Evolutionary conservation across 495 filamentous ascomycete genomes (phyloP), one percentile per base, ranked within the genome.

Genomic region (Penicillium malachiteum): DNA sequence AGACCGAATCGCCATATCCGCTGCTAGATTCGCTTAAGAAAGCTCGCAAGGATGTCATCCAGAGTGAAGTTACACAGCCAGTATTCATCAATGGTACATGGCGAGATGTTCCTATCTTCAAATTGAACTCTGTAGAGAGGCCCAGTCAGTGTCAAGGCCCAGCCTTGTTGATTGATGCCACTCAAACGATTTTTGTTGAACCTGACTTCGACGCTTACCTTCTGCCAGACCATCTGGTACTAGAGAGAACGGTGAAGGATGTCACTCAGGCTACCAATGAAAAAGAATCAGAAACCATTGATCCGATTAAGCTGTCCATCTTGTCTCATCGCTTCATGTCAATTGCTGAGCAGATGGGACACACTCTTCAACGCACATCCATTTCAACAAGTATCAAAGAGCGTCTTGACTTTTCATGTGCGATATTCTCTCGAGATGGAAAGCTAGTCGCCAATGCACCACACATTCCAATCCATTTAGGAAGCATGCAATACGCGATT

Each of bases 401-500:
- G 58, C 56, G 72, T 21, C 62, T 75, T 7, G 71, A 74, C 54
- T 75, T 71, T 41, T 61, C 56, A 8, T 75, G 72, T 60, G 69
- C 72, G 1, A 49, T 75, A 13, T 75, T 75, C 41, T 54, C 58
- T 3, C 66, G 69, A 3, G 67, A 68, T 53, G 72, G 72, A 12
- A 55, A 59, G 11, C 56, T 75, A 1, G 72, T 75, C 8, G 72
- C 71, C 7, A 75, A 74, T 52, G 71, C 70, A 32, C 91, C 91
- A 1, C 91, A 96, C 77, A 69, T 96, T 34, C 91, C 91, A 0
- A 88, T 93, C 11, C 89, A 93, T 65, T 72, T 96, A 5, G 86
- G 91, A 63, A 78, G 78, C 64, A 94, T 95, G 91, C 89, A 86
- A 7, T 95, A 91, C n/a, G 95, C 90, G 60, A 88, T 95, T 8